These are phyloP conservation scores for Citrullus colocynthis DNA, from an alignment of 306 rosid species.

Conservation along the genomic window DNA sequence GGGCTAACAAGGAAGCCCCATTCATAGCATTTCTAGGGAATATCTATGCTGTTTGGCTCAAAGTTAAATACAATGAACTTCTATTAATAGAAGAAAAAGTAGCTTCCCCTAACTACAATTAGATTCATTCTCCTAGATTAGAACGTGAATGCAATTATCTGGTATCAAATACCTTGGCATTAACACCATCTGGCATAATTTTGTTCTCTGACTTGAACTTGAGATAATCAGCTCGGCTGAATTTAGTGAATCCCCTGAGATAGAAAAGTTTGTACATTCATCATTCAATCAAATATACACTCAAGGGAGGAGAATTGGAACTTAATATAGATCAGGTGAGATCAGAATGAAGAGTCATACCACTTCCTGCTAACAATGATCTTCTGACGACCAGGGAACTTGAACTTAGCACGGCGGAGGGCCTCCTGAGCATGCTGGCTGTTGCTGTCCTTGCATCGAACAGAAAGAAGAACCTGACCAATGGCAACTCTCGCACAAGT, in stretches of 20 bases:
- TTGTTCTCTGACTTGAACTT: background rate
- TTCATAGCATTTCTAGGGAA: background rate
- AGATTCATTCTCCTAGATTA: background rate
- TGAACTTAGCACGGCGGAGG: background rate
- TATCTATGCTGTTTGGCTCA: background rate
- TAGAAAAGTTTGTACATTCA: background rate
- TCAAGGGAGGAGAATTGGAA: background rate
- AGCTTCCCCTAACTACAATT: background rate
- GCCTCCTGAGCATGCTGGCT: background rate
- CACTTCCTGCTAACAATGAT: background rate
- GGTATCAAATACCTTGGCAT: background rate
- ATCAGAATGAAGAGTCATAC: background rate
- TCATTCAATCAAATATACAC: background rate
- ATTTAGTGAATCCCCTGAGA: slow-evolving; percentile 3
- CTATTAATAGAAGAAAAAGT: background rate
- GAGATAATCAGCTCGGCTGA: slow-evolving; percentile 3
- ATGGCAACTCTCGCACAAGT: background rate
- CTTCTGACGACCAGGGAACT: background rate
- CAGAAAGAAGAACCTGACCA: background rate
- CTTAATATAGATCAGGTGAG: no score
- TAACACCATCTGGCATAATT: slow-evolving; percentile 2
- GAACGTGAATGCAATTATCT: background rate
- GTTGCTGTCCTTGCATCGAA: background rate
- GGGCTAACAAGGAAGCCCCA: background rate
- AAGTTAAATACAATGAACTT: background rate